A percentile compares a stretch with the other conserved stretches of the same genome.
Conservation (phyloP, 2,329 filamentous ascomycete species). For the Aspergillus uvarum region DNA sequence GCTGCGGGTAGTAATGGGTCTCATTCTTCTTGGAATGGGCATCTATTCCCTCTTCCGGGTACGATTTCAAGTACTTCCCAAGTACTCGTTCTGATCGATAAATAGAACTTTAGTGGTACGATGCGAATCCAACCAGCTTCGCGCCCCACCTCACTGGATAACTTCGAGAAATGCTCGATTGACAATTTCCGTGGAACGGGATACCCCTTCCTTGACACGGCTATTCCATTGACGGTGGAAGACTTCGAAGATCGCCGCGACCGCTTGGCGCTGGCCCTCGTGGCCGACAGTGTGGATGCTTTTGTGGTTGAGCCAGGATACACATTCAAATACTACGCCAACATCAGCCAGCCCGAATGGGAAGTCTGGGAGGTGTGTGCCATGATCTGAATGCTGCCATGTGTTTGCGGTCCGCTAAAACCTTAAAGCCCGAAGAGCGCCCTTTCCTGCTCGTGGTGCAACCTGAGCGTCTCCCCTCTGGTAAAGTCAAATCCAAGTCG, state of each 20-base stretch:
- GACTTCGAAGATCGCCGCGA: constrained; percentile 59
- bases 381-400: not conserved
- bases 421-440: constrained; percentile 57
- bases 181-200: constrained; percentile 44
- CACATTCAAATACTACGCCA: constrained; percentile 64
- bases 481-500: constrained; percentile 53
- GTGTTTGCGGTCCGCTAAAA: not conserved
- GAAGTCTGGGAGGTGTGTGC: constrained; percentile 55
- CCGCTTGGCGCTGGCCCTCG: constrained; percentile 57
- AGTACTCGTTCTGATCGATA: too few species aligned
- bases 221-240: constrained; percentile 48
- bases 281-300: constrained; percentile 53
- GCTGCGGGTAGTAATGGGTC: too few species aligned
- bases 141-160: not conserved
- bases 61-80: too few species aligned
- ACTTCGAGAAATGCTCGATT: constrained; percentile 54
- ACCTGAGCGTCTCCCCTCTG: constrained; percentile 43
- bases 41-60: too few species aligned
- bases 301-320: constrained; percentile 65
- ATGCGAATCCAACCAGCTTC: too few species aligned
- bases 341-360: constrained; percentile 62
- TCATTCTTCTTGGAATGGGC: too few species aligned
- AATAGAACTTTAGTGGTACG: too few species aligned
- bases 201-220: constrained; percentile 28
- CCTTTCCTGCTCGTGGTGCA: constrained; percentile 63